Evolutionary conservation across 2,329 filamentous ascomycete genomes (phyloP).

Genomic region (Mycogone perniciosa): DNA sequence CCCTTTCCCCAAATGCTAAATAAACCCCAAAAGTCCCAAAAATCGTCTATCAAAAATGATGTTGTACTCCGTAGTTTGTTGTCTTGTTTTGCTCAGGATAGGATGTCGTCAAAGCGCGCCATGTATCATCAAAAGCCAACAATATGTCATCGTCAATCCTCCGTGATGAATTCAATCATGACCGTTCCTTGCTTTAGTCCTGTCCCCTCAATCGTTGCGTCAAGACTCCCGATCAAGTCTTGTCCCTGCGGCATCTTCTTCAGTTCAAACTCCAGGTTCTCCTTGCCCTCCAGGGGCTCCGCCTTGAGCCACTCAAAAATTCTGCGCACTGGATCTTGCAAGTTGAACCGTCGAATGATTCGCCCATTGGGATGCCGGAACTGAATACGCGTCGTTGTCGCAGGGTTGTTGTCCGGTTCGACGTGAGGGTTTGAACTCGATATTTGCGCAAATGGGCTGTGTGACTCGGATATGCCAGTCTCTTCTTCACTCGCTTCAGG

Average conservation of each 20-base stretch:
- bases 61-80: neutral
- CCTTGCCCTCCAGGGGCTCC: constrained; percentile 72
- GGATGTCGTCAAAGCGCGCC: constrained; percentile 1
- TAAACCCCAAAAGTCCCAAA: neutral
- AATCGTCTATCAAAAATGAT: constrained; percentile 8
- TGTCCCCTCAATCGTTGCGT: constrained; percentile 69
- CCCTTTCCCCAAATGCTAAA: no score
- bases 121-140: neutral
- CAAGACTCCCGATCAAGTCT: constrained; percentile 72
- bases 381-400: constrained; percentile 79
- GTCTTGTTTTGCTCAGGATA: no score
- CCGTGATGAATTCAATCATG: constrained; percentile 79
- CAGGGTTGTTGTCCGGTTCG: constrained; percentile 67
- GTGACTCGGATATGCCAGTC: neutral
- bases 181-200: constrained; percentile 89
- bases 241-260: constrained; percentile 71
- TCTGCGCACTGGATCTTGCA: constrained; percentile 69
- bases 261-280: constrained; percentile 75
- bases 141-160: constrained; percentile 35
- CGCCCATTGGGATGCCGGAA: constrained; percentile 81
- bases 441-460: constrained; percentile 61
- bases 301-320: constrained; percentile 98
- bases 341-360: constrained; percentile 76
- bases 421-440: constrained; percentile 64
- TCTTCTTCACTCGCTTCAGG: constrained; percentile 33